Percentiles rank a stretch among this genome's conserved stretches.
Evolutionary conservation across 2,329 filamentous ascomycete genomes (phyloP).

Genomic region (Neurospora crassa): DNA sequence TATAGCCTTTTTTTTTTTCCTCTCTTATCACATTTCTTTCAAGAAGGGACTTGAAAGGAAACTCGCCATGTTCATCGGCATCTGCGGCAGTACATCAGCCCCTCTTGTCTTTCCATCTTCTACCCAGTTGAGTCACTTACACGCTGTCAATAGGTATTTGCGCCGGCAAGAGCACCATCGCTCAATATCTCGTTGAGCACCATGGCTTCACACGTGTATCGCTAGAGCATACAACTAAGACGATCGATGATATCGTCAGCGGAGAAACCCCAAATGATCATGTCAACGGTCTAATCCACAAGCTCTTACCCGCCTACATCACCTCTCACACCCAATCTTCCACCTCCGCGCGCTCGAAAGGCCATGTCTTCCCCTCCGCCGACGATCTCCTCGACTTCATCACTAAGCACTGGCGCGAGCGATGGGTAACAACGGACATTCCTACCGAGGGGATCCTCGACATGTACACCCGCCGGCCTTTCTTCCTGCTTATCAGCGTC

Average conservation of each 20-base stretch:
- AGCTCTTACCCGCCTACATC: neutral
- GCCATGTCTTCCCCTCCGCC: constrained; percentile 44
- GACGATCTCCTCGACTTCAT: constrained; percentile 73
- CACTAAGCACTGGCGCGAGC: constrained; percentile 71
- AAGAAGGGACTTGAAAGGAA: neutral
- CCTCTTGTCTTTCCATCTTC: constrained; percentile 6
- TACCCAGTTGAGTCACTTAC: constrained; percentile 9
- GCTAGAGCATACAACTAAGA: constrained; percentile 30
- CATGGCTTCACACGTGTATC: constrained; percentile 71
- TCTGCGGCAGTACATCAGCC: constrained; percentile 55
- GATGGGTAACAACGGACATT: constrained; percentile 81
- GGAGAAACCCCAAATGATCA: neutral
- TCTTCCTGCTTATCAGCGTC: constrained; percentile 86
- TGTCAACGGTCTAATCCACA: neutral
- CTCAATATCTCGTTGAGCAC: constrained; percentile 74
- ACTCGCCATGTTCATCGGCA: constrained; percentile 58
- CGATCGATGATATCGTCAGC: neutral
- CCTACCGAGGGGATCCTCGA: constrained; percentile 65
- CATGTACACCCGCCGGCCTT: constrained; percentile 67
- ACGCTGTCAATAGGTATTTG: constrained; percentile 60
- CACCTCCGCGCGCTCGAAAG: constrained; percentile 3
- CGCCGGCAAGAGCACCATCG: constrained; percentile 84
- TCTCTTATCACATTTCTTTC: neutral
- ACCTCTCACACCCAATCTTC: neutral
- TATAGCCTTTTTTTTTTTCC: neutral